Evolutionary conservation across 768 basidiomycete species (phyloP), one percentile per base, ranked within the genome.

Genomic region (Leccinum imitatum): DNA sequence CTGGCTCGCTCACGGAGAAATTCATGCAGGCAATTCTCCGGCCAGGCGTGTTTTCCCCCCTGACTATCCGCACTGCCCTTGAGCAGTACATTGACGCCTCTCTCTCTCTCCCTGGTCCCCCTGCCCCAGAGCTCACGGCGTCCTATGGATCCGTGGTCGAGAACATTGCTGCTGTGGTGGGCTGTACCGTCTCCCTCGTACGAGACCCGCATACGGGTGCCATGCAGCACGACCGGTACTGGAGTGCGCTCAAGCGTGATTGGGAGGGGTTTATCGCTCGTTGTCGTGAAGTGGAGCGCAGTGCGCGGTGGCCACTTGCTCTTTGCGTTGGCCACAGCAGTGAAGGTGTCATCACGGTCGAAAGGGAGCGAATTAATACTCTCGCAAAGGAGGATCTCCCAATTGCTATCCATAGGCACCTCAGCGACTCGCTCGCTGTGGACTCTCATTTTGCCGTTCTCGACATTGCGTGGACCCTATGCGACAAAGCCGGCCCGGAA

Each of bases 181-280:
- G 94, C 1, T 91, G 90, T 67, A 89, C 90, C 0, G 89, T 98
- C 53, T 80, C 80, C 57, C 78, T 95, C 37, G 82, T 84, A 63
- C 81, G 81, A 46, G 89, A 91, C 67, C 80, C 87, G 0, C 85
- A 89, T 61, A 94, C 91, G 3, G 94, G 94, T 15, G 88, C 87
- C 39, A 80, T 85, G 50, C 86, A 89, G 63, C 81, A 93, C 68
- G 84, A 85, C 50, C 87, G 86, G 48, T 94, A 93, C 69, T 89
- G 91, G 86, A 89, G 84, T 65, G 86, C 89, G 0, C 74, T 97
- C 66, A 95, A 92, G 72, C 78, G 91, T 50, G 95, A 98, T 66
- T 98, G 96, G 95, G 91, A 98, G 69, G 94, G 95, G 3, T 95
- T 98, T 67, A 86, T 95, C 61, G 90, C 95, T 8, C 83, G 92